Evolutionary conservation across 805 yeast species (phyloP), one percentile per base, ranked within the genome.

Genomic region (Candida nemodendra): DNA sequence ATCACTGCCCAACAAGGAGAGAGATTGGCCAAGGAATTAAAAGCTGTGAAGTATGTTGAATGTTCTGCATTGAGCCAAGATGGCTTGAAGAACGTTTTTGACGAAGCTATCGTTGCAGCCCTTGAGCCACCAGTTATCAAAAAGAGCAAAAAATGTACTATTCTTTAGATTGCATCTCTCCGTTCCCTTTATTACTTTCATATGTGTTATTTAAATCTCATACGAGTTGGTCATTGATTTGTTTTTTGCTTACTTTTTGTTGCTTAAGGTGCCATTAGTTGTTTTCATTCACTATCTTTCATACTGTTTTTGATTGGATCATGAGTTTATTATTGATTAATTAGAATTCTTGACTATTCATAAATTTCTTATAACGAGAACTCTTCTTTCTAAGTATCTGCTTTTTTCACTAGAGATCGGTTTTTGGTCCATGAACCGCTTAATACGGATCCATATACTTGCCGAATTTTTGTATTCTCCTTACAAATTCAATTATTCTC

Each of bases 101-200:
- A 93, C 62, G 97, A 89, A 68, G 98, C 98, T 18, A 93, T 93
- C 42, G 97, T 93, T 34, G 97, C 98, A 35, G 97, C 98, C 18
- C 75, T 93, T 48, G 98, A 91, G 62, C 98, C 98, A 33, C 97
- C 98, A 18, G 93, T 84, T 48, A 80, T 85, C 54, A 84, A 78
- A 56, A 81, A 79, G 59, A 72, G 74, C 47, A 83, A 86, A 72
- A 88, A 85, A 70, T 90, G 98, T 73, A 75, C 84, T 49, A 83
- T 90, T 56, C 79, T 90, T 65, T 88, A 73, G 63, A 26, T 32
- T 27, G 28, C 33, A 31, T 28, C 23, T 31, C 24, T 32, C 27
- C 12, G n/a, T 30, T 16, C 18, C 18, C 11, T n/a, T 23, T 27
- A 9, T 18, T 22, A 14, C 18, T 28, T 13, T 23, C 29, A 31